Conservation (phyloP, 139 green algal genomes). For the Trebouxia sp. region DNA sequence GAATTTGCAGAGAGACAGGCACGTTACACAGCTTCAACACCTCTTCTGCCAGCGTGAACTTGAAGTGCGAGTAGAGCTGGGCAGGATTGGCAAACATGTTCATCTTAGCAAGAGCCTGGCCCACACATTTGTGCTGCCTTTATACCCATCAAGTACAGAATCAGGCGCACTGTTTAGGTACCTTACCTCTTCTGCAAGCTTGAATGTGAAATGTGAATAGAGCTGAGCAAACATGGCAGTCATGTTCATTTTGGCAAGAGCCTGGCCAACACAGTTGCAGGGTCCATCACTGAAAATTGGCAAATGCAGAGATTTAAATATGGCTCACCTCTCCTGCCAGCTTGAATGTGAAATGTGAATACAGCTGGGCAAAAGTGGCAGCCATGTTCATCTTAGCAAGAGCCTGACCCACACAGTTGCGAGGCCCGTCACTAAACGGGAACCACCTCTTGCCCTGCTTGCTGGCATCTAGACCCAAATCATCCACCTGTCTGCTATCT, state of each 20-base stretch:
- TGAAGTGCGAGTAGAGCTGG: conserved; percentile 37
- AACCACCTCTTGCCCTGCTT: conserved; percentile 45
- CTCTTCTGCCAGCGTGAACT: conserved; percentile 39
- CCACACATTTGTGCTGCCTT: conserved; percentile 59
- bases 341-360: conserved; percentile 40
- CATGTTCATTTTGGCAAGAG: conserved; percentile 63
- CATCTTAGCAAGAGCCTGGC: conserved; percentile 65
- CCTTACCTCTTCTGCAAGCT: neutral
- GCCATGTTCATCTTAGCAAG: conserved; percentile 64
- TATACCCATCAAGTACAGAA: neutral
- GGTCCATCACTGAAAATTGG: conserved; percentile 48
- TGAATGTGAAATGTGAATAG: neutral
- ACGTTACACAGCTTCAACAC: conserved; percentile 6
- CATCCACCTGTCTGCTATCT: conserved; percentile 11
- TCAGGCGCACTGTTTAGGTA: neutral
- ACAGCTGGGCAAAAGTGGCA: conserved; percentile 37
- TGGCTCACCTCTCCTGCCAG: conserved; percentile 36
- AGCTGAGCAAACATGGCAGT: conserved; percentile 38
- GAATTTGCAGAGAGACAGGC: neutral
- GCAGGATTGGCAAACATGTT: conserved; percentile 48
- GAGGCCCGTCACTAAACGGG: conserved; percentile 55
- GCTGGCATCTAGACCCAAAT: neutral
- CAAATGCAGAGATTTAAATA: neutral
- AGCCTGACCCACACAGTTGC: conserved; percentile 69
- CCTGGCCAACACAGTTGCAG: conserved; percentile 69